These are phyloP conservation scores for Fusarium tupiense DNA, from an alignment of 2,329 filamentous ascomycete species.

Conservation along the genomic window DNA sequence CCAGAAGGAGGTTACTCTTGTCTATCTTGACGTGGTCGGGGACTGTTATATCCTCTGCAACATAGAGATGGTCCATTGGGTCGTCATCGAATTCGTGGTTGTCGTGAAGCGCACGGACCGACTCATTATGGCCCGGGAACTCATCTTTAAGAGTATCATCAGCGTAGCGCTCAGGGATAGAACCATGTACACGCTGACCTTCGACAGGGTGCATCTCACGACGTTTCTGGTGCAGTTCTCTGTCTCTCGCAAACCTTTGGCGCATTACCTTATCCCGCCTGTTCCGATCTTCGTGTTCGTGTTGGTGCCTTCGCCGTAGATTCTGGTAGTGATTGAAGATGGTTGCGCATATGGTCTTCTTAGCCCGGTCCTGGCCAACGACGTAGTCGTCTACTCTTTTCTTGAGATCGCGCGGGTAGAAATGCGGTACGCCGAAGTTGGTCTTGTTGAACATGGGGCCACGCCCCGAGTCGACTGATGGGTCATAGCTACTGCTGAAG, in stretches of 20 bases:
- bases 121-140: constrained; percentile 62
- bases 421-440: constrained; percentile 68
- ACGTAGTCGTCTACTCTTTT: constrained; percentile 95
- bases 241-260: constrained; percentile 76
- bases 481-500: constrained; percentile 69
- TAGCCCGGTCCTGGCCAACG: constrained; percentile 92
- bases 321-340: constrained; percentile 98
- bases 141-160: constrained; percentile 60
- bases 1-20: constrained; percentile 91
- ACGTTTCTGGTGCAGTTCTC: constrained; percentile 63
- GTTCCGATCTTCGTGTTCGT: constrained; percentile 73
- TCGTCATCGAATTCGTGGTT: constrained; percentile 44
- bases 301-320: constrained; percentile 79
- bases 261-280: constrained; percentile 72
- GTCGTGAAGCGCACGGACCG: constrained; percentile 55
- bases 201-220: constrained; percentile 79
- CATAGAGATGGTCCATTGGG: constrained; percentile 56
- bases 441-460: constrained; percentile 69
- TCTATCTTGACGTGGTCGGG: constrained; percentile 77
- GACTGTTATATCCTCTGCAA: constrained; percentile 56
- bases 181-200: constrained; percentile 63
- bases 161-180: constrained; percentile 45
- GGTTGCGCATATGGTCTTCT: constrained; percentile 91
- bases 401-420: constrained; percentile 79
- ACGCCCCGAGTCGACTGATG: constrained; percentile 60